These are phyloP conservation scores for Oidiodendron maius DNA, from an alignment of 495 filamentous ascomycete species.

Conservation along the genomic window DNA sequence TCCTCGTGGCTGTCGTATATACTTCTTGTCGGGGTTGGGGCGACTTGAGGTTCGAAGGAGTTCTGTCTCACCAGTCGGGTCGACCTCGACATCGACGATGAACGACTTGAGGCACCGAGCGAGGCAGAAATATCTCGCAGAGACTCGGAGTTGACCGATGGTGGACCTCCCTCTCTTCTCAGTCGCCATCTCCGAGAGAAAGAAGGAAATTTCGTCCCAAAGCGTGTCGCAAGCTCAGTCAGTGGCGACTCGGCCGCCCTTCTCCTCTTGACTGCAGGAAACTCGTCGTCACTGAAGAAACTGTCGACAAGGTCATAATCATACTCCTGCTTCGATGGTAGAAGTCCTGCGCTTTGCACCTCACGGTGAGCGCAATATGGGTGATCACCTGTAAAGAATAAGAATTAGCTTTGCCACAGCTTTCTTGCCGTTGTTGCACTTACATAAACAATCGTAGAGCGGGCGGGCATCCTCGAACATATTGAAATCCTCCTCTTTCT, in stretches of 20 bases:
- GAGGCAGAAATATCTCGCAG: slow-evolving; percentile 22
- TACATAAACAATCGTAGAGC: slow-evolving; percentile 49
- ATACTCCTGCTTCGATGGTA: slow-evolving; percentile 22
- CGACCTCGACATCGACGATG: slow-evolving; percentile 62
- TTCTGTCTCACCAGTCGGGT: slow-evolving; percentile 39
- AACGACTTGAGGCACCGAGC: slow-evolving; percentile 53
- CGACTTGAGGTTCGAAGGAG: slow-evolving; percentile 46
- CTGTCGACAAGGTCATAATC: slow-evolving; percentile 57
- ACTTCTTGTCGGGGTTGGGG: slow-evolving; percentile 60
- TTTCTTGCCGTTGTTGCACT: too few species aligned
- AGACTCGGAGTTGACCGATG: slow-evolving; percentile 21
- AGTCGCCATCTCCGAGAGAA: slow-evolving; percentile 44
- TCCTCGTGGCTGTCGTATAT: slow-evolving; percentile 46
- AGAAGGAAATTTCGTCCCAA: slow-evolving; percentile 68
- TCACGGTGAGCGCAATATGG: slow-evolving; percentile 22
- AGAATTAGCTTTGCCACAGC: slow-evolving; percentile 18
- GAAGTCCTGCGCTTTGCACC: slow-evolving; percentile 19
- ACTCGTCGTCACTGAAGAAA: slow-evolving; percentile 55
- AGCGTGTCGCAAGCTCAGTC: slow-evolving; percentile 57
- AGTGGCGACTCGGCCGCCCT: slow-evolving; percentile 59
- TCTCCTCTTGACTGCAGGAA: slow-evolving; percentile 48
- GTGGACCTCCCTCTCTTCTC: slow-evolving; percentile 34
- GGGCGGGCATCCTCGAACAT: slow-evolving; percentile 31
- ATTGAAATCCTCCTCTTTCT: slow-evolving; percentile 50
- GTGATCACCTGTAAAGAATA: slow-evolving; percentile 17